These are phyloP conservation scores for Cyclaneusma minus DNA, from an alignment of 2,329 filamentous ascomycete genomes.

Conservation along the genomic window DNA sequence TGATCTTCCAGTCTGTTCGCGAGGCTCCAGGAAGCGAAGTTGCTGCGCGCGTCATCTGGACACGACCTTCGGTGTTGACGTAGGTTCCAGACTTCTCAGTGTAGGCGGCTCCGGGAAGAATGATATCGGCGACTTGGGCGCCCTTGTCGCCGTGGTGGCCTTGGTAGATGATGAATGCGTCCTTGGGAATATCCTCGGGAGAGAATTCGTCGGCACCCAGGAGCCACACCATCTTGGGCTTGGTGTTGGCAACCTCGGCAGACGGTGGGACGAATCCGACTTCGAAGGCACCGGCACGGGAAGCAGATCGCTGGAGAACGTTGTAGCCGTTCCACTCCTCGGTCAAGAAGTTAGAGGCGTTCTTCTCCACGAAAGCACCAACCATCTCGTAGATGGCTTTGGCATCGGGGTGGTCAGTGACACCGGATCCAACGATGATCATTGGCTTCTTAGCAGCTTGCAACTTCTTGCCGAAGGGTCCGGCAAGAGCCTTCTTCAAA, in stretches of 20 bases:
- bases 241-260: conserved; percentile 63
- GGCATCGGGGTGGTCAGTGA: conserved; percentile 79
- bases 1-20: conserved; percentile 97
- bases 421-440: conserved; percentile 89
- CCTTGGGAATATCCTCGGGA: conserved; percentile 77
- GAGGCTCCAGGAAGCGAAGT: conserved; percentile 79
- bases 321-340: conserved; percentile 96
- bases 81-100: conserved; percentile 95
- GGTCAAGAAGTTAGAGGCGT: conserved; percentile 74
- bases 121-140: conserved; percentile 81
- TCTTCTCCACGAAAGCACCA: conserved; percentile 83
- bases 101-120: conserved; percentile 89
- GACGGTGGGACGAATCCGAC: conserved; percentile 88
- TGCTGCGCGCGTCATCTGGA: conserved; percentile 83
- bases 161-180: conserved; percentile 94
- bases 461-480: conserved; percentile 86
- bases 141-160: conserved; percentile 93
- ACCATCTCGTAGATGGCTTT: conserved; percentile 89
- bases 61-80: conserved; percentile 93
- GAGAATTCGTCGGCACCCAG: conserved; percentile 87
- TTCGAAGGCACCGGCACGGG: conserved; percentile 85
- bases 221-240: conserved; percentile 92
- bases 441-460: conserved; percentile 78
- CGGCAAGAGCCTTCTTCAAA: conserved; percentile 72
- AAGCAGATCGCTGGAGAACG: conserved; percentile 84